Evolutionary conservation across 306 rosid species (phyloP), one percentile per base, ranked within the genome.

Genomic region (Medicago lupulina): DNA sequence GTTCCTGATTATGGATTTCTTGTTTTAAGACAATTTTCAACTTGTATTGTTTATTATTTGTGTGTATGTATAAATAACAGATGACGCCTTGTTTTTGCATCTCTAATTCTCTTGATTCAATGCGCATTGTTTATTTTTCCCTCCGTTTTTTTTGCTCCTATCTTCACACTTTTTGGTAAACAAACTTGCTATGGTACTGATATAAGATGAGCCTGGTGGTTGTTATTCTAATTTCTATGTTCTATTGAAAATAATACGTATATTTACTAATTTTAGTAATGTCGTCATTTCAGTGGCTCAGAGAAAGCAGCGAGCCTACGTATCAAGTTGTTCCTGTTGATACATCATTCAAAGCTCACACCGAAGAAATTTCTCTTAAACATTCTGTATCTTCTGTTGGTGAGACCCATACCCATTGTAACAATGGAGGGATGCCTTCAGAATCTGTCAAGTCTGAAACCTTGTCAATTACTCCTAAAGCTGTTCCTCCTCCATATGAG

Each of bases 361-460:
- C 79, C 17, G 84, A 87, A 67, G 89, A 85, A 75, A 82, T 81
- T 83, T 74, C 76, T 6, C 86, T 79, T 46, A 75, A 82, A 43
- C 67, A 80, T 76, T 76, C 87, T 4, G 57, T 67, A 43, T 55
- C 69, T 59, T 64, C 74, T 54, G 71, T 70, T 60, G 70, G 28
- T 82, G 84, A 80, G 38, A 58, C 67, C 71, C 83, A 76, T 73
- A 47, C 51, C 65, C 64, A 39, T 57, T 81, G 64, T 23, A 77
- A 63, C 77, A 38, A 60, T 25, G 90, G 58, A 58, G 80, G 75
- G 46, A 80, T 46, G 19, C 67, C 81, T 51, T 80, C 67, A 46
- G 36, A 44, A 59, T 82, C 77, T 57, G 3, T 63, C 11, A 81
- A 39, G 40, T 78, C 80, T 57, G 91, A 84, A 49, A 55, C 77